phyloP scores from a whole-genome alignment of 768 basidiomycete species.

The Suillus discolor region DNA sequence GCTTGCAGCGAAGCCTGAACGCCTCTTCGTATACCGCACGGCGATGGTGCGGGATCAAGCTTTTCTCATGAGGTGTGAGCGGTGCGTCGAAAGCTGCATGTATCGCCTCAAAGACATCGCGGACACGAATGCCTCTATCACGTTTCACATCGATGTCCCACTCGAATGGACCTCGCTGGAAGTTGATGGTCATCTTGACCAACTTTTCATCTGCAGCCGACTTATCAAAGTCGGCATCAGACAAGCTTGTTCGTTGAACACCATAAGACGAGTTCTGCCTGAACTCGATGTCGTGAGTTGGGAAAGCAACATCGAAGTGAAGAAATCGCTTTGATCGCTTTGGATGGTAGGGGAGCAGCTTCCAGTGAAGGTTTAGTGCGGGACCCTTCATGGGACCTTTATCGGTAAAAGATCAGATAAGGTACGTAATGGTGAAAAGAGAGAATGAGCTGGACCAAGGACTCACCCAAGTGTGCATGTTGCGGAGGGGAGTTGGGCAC shows the following conservation, averaged over 20 bases:
- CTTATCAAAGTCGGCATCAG: constrained; percentile 43
- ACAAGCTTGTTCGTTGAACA: constrained; percentile 28
- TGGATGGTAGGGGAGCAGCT: constrained; percentile 43
- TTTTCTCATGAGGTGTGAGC: constrained; percentile 48
- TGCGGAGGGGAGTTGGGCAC: constrained; percentile 24
- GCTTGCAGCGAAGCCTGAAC: constrained; percentile 49
- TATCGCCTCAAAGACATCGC: constrained; percentile 63
- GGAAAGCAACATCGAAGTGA: constrained; percentile 54
- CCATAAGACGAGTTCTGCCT: constrained; percentile 21
- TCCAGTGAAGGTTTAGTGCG: constrained; percentile 49
- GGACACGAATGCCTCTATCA: constrained; percentile 47
- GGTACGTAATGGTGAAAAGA: constrained; percentile 20
- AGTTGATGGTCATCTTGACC: constrained; percentile 53
- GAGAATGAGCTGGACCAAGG: neutral
- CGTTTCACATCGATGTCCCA: constrained; percentile 48
- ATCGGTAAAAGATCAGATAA: constrained; percentile 33
- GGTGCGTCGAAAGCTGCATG: constrained; percentile 48
- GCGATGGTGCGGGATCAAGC: constrained; percentile 30
- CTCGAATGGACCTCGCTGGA: constrained; percentile 36
- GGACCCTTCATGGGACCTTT: constrained; percentile 42
- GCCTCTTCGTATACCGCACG: constrained; percentile 38
- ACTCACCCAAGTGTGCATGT: constrained; percentile 30
- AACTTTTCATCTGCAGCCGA: constrained; percentile 45
- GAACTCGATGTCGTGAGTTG: constrained; percentile 36
- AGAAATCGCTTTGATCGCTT: constrained; percentile 38